Percentiles rank a stretch among this genome's conserved stretches.
Conservation (phyloP, 495 filamentous ascomycete species). For the Articulospora tetracladia region DNA sequence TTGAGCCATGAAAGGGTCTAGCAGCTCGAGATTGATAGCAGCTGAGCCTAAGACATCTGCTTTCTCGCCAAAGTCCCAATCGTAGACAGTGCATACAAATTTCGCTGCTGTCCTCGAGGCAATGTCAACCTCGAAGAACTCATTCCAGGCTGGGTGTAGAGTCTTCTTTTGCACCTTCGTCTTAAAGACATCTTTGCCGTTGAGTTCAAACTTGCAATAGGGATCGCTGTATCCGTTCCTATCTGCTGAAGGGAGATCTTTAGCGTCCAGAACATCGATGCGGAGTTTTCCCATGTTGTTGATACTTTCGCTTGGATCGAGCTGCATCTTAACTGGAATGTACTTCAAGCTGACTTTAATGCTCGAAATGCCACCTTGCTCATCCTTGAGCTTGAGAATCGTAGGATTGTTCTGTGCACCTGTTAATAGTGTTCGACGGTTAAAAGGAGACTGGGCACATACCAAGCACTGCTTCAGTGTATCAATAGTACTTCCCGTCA, state of each 20-base stretch:
- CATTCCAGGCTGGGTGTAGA: slow-evolving; percentile 90
- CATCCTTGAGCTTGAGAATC: slow-evolving; percentile 68
- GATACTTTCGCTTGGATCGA: slow-evolving; percentile 93
- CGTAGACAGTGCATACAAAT: slow-evolving; percentile 75
- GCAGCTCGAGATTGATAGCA: slow-evolving; percentile 70
- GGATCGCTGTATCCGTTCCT: slow-evolving; percentile 96
- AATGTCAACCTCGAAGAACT: slow-evolving; percentile 82
- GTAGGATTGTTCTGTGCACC: slow-evolving; percentile 76
- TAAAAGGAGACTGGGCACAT: slow-evolving; percentile 29
- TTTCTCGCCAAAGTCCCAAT: slow-evolving; percentile 93
- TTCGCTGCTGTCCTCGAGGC: slow-evolving; percentile 80
- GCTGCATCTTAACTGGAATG: slow-evolving; percentile 86
- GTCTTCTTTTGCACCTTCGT: slow-evolving; percentile 96
- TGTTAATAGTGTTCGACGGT: slow-evolving; percentile 21
- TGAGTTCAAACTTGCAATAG: slow-evolving; percentile 90
- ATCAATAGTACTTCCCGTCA: slow-evolving; percentile 80
- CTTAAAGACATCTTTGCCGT: slow-evolving; percentile 84
- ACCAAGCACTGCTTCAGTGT: slow-evolving; percentile 84
- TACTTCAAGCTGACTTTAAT: slow-evolving; percentile 91
- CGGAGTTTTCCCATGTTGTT: slow-evolving; percentile 96
- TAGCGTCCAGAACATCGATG: slow-evolving; percentile 84
- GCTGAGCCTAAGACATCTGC: slow-evolving; percentile 79
- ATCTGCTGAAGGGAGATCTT: slow-evolving; percentile 85
- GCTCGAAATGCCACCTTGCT: slow-evolving; percentile 71
- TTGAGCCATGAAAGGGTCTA: slow-evolving; percentile 80